phyloP scores from a whole-genome alignment of 352 stramenopile genomes.

The Pythium insidiosum region DNA sequence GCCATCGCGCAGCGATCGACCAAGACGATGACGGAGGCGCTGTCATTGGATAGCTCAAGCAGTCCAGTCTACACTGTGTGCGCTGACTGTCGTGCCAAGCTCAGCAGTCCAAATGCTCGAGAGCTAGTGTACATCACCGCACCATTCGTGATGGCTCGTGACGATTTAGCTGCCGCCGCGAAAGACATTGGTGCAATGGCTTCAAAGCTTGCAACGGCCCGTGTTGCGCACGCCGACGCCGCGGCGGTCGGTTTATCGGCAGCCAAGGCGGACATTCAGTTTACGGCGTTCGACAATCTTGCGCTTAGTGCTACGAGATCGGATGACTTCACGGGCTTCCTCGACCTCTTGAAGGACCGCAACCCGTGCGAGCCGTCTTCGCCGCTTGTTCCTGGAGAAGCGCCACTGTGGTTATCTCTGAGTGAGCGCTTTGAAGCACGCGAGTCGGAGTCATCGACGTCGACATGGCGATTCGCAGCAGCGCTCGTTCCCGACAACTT shows the following conservation, averaged over 20 bases:
- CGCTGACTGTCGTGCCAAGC: constrained; percentile 36
- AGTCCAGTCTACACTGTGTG: constrained; percentile 31
- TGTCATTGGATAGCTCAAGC: constrained; percentile 26
- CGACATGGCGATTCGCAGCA: constrained; percentile 60
- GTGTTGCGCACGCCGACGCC: constrained; percentile 40
- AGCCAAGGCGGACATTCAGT: constrained; percentile 57
- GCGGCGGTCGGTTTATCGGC: constrained; percentile 51
- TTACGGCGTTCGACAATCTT: constrained; percentile 72
- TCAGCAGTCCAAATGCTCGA: constrained; percentile 13
- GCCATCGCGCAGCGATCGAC: constrained; percentile 51
- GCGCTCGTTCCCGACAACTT: constrained; percentile 59
- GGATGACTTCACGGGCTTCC: constrained; percentile 47
- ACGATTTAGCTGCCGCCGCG: neutral
- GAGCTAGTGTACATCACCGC: neutral
- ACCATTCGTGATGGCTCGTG: neutral
- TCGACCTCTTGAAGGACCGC: constrained; percentile 38
- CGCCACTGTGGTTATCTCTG: constrained; percentile 33
- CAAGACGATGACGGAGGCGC: constrained; percentile 17
- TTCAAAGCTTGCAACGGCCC: constrained; percentile 27
- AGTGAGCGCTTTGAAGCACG: constrained; percentile 38
- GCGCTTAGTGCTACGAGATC: constrained; percentile 31
- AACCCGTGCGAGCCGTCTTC: constrained; percentile 43
- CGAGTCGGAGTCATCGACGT: constrained; percentile 26
- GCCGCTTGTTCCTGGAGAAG: constrained; percentile 35
- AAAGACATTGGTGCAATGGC: constrained; percentile 41